A percentile compares a stretch with the other conserved stretches of the same genome.
These are phyloP conservation scores for Bolboschoenus planiculmis DNA, from an alignment of 176 grass and related monocot genomes.

Conservation along the genomic window DNA sequence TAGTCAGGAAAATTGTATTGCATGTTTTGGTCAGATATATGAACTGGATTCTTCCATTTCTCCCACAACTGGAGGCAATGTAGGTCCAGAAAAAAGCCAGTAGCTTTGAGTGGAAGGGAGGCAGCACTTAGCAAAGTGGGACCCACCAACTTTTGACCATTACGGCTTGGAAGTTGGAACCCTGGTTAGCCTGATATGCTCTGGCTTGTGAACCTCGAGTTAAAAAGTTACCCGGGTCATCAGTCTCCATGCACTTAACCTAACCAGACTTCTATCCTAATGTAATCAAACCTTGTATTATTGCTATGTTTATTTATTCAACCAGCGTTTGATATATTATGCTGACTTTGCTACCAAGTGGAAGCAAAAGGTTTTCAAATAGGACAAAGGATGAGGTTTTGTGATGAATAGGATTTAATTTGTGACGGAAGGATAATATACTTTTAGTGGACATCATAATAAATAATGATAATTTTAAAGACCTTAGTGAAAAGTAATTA, in stretches of 20 bases:
- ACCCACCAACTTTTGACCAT: conserved; percentile 52
- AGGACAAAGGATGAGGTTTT: neutral
- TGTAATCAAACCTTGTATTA: neutral
- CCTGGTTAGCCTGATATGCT: neutral
- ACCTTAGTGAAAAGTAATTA: neutral
- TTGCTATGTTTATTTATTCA: neutral
- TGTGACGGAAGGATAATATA: neutral
- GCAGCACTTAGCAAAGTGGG: neutral
- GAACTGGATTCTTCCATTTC: neutral
- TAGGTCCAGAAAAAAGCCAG: neutral
- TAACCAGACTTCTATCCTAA: neutral
- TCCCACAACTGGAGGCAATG: neutral
- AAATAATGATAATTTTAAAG: neutral
- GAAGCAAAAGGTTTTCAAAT: neutral
- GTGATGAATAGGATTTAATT: neutral
- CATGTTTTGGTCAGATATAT: neutral
- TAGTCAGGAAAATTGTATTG: too few species aligned
- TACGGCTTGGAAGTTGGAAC: neutral
- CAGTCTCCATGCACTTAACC: neutral
- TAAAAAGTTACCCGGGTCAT: neutral
- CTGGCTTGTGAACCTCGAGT: neutral
- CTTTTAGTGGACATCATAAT: neutral
- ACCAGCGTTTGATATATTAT: neutral
- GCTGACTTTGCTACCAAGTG: neutral
- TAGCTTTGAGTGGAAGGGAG: conserved; percentile 56